Percentiles rank a stretch among this genome's conserved stretches.
Evolutionary conservation across 768 basidiomycete genomes (phyloP).

Genomic region (Podaxis mareebaensis): DNA sequence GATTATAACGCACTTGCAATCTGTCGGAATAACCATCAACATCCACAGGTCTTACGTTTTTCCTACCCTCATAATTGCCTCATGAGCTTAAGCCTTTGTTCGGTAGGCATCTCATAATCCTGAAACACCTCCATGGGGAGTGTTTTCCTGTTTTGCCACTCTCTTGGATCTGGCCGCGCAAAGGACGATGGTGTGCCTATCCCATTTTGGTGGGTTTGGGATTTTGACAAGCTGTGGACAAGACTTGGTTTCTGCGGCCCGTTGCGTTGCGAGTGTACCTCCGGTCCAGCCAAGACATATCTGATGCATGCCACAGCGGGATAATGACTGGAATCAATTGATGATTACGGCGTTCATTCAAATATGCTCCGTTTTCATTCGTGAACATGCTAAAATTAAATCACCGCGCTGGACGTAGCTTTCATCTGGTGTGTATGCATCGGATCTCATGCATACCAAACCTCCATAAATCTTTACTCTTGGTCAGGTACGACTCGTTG

Average conservation of each 20-base stretch:
- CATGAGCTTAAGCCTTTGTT: background rate
- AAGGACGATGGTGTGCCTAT: background rate
- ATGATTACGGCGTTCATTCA: background rate
- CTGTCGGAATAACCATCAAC: slow-evolving; percentile 3
- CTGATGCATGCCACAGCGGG: background rate
- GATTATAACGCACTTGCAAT: background rate
- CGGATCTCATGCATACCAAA: background rate
- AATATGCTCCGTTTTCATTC: background rate
- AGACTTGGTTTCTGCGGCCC: background rate
- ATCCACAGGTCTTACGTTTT: background rate
- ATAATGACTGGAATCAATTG: background rate
- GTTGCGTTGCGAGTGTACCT: background rate
- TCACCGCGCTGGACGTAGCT: background rate
- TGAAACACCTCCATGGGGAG: background rate
- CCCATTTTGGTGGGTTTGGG: background rate
- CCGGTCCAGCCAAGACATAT: background rate
- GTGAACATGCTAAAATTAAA: background rate
- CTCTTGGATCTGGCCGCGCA: background rate
- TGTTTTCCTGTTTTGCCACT: background rate
- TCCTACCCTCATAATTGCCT: background rate
- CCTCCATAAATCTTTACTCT: background rate
- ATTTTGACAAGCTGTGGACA: background rate
- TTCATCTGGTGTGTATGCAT: slow-evolving; percentile 1
- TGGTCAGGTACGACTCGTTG: background rate
- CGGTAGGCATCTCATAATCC: slow-evolving; percentile 1